Evolutionary conservation across 1,284 basidiomycete species (phyloP), one percentile per base, ranked within the genome.

Genomic region (Microbotryum scabiosae): DNA sequence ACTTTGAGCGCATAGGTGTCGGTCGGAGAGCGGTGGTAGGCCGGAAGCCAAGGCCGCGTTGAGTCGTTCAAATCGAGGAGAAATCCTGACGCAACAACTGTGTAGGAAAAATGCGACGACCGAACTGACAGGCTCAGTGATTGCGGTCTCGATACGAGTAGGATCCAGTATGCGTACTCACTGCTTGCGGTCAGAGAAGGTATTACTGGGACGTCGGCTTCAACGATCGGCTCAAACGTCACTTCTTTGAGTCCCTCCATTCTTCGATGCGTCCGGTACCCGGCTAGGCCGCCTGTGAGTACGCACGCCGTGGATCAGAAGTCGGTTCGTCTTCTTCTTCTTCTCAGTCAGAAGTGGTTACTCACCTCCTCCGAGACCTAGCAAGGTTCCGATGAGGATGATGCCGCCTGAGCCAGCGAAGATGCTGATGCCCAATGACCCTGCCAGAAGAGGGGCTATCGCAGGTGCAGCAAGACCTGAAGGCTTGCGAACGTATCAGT

Each of bases 241-340:
- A 81, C 79, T 57, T 78, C 75, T 28, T 78, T 77, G 5, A 81
- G 78, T 9, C 79, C 80, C 57, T 75, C 76, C 76, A 79, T 78
- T 54, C 79, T 72, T 53, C 77, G 75, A 25, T 78, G 71, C 0
- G 80, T 79, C 21, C 80, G 69, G 51, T 75, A 73, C 0, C 79
- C 78, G 0, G 79, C 76, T 2, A 81, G 69, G 0, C 80, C 79
- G 21, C 69, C 66, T 62, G 51, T 7, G 36, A 4, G 25, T 23
- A 59, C 16, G 16, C 30, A 25, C 3, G 0, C 18, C 30, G 47
- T 23, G 48, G 2, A 14, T 49, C 20, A 12, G 28, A 26, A 41
- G 21, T 23, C 20, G 6, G n/a, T 43, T 23, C 30, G 8, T 30
- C 30, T 30, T 9, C 30, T 1, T 9, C 30, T 30, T 30, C 30